A percentile compares a stretch with the other conserved stretches of the same genome.
phyloP scores from a whole-genome alignment of 2,329 filamentous ascomycete genomes.

The Apiospora malaysiana region DNA sequence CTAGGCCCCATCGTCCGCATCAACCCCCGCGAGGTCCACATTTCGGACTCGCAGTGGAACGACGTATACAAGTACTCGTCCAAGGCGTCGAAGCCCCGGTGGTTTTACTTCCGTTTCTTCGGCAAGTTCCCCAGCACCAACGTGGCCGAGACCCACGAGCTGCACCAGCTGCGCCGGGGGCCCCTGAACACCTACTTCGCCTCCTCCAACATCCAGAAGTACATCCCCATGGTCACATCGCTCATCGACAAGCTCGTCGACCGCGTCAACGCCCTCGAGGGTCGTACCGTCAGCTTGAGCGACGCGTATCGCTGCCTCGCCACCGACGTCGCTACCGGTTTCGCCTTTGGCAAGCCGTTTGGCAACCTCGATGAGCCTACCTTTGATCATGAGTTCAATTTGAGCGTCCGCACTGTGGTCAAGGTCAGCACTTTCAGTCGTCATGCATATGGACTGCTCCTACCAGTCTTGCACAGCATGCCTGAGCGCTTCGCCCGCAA shows the following conservation, averaged over 20 bases:
- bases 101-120: conserved; percentile 36
- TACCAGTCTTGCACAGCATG: conserved; percentile 32
- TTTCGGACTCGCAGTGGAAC: conserved; percentile 24
- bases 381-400: conserved; percentile 35
- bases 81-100: conserved; percentile 33
- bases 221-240: conserved; percentile 31
- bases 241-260: conserved; percentile 32
- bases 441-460: conserved; percentile 29
- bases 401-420: conserved; percentile 31
- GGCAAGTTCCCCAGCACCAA: conserved; percentile 35
- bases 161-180: conserved; percentile 33
- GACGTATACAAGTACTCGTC: conserved; percentile 33
- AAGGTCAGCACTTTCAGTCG: conserved; percentile 31
- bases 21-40: conserved; percentile 19
- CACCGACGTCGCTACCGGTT: conserved; percentile 34
- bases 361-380: conserved; percentile 34
- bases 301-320: conserved; percentile 34
- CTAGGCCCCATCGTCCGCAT: conserved; percentile 23
- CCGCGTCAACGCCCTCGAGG: conserved; percentile 26
- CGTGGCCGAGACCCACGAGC: conserved; percentile 32
- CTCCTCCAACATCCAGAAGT: conserved; percentile 33
- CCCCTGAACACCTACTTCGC: conserved; percentile 33
- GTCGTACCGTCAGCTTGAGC: conserved; percentile 28
- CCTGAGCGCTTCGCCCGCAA: conserved; percentile 30
- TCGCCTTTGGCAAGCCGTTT: conserved; percentile 33